These are phyloP conservation scores for Aspergillus clavatus DNA, from an alignment of 2,329 filamentous ascomycete genomes.

Conservation along the genomic window DNA sequence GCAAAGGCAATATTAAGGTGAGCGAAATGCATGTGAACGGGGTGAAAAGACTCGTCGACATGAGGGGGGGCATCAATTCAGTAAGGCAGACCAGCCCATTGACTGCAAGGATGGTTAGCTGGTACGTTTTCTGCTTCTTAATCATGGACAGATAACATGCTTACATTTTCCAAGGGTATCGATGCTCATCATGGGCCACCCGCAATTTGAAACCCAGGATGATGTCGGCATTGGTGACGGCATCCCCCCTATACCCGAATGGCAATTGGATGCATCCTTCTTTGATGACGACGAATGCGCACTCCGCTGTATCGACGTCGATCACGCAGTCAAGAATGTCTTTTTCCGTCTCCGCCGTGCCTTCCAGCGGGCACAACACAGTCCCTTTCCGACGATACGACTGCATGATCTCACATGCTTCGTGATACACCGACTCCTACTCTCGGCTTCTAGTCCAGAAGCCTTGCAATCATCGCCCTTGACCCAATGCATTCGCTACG, in stretches of 20 bases:
- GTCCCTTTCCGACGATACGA: conserved; percentile 33
- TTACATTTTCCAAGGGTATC: conserved; percentile 47
- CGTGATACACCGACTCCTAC: conserved; percentile 48
- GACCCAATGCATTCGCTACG: conserved; percentile 47
- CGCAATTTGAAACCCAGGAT: conserved; percentile 52
- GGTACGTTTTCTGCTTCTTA: conserved; percentile 35
- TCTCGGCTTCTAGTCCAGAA: conserved; percentile 2
- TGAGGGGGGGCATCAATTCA: conserved; percentile 49
- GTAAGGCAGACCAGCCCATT: conserved; percentile 49
- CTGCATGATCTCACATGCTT: conserved; percentile 55
- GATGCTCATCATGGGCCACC: conserved; percentile 49
- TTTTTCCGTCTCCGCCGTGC: conserved; percentile 44
- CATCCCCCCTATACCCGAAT: conserved; percentile 47
- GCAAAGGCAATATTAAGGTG: conserved; percentile 48
- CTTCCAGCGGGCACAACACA: conserved; percentile 33
- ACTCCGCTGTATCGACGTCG: conserved; percentile 26
- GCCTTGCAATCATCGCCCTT: conserved; percentile 15
- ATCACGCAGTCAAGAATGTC: conserved; percentile 33
- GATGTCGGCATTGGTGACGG: conserved; percentile 47
- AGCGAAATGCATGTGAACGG: conserved; percentile 49
- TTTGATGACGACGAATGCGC: conserved; percentile 8
- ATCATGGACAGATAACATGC: background rate
- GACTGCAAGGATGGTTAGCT: conserved; percentile 53
- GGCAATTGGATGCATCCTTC: conserved; percentile 36
- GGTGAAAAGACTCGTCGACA: conserved; percentile 45